phyloP scores from a whole-genome alignment of 2,329 filamentous ascomycete species.

The Huntiella omanensis region DNA sequence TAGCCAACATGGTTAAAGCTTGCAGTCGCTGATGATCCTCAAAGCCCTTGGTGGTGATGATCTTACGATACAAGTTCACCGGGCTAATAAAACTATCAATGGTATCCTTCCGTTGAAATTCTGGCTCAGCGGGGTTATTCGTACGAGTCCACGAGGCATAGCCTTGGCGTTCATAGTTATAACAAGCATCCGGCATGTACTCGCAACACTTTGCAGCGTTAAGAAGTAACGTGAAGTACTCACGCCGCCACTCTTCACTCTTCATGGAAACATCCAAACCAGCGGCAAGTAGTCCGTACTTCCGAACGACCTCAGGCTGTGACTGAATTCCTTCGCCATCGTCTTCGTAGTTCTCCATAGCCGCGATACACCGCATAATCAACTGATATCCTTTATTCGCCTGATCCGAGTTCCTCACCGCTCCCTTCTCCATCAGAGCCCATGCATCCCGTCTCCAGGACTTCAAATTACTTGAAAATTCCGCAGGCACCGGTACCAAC shows the following conservation, averaged over 20 bases:
- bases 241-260: constrained; percentile 66
- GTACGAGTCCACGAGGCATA: constrained; percentile 28
- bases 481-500: constrained; percentile 8
- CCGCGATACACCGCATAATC: constrained; percentile 4
- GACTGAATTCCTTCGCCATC: constrained; percentile 9
- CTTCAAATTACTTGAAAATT: constrained; percentile 3
- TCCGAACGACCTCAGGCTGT: constrained; percentile 4
- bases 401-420: background rate
- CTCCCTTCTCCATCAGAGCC: constrained; percentile 6
- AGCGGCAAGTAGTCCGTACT: constrained; percentile 3
- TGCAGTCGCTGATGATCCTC: constrained; percentile 60
- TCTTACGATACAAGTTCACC: constrained; percentile 61
- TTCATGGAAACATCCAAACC: constrained; percentile 53
- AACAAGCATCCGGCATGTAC: constrained; percentile 60
- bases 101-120: constrained; percentile 40
- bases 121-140: constrained; percentile 13
- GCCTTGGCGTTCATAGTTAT: constrained; percentile 38
- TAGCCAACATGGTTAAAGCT: constrained; percentile 65
- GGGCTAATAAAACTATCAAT: constrained; percentile 54
- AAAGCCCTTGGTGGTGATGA: constrained; percentile 66
- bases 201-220: constrained; percentile 58
- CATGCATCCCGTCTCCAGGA: constrained; percentile 3
- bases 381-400: constrained; percentile 3
- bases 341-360: constrained; percentile 8
- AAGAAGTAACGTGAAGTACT: constrained; percentile 73